Evolutionary conservation across 331 rosid species (phyloP), one percentile per base, ranked within the genome.

Genomic region (Malus hybrid): DNA sequence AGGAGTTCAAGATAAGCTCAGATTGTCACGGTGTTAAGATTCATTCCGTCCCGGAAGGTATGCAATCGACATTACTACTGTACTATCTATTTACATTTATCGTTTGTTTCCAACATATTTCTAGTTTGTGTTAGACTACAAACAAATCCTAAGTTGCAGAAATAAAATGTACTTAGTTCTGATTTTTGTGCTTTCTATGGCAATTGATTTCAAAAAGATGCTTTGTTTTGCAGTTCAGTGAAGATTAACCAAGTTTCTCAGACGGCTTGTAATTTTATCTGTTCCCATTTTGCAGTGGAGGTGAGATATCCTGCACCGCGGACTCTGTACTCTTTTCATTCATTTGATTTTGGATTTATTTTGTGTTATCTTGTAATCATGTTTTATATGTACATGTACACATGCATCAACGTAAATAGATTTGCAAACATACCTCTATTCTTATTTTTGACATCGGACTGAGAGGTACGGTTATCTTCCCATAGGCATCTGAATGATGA

Each of bases 401-500:
- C 52, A 52, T 56, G 75, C 32, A 61, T 61, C 10, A 27, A 27
- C 10, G 54, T 60, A 60, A 42, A 59, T 60, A 29, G 29, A 80
- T 27, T 60, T 12, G 22, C 27, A 52, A 16, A 44, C 29, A 63
- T 48, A 14, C 55, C 0, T 73, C 74, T 73, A 29, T 61, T 32
- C 8, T 22, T 82, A 54, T 55, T 34, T 16, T 33, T 72, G 28
- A 82, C 71, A 42, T 60, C 50, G 19, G 29, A 44, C 28, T 18
- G 52, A 73, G 34, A 59, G 60, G 61, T 80, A 32, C 48, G 18
- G 27, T 72, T 44, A 61, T 80, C 65, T 84, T 82, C 61, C 18
- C 72, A 59, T 76, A 92, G 99, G 75, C 74, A 82, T 82, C 78
- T 83, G 65, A 84, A 74, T 19, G 68, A 95, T 90, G 98, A 96